A percentile compares a stretch with the other conserved stretches of the same genome.
phyloP scores from a whole-genome alignment of 2,329 filamentous ascomycete species.

The Calonectria pauciramosa region DNA sequence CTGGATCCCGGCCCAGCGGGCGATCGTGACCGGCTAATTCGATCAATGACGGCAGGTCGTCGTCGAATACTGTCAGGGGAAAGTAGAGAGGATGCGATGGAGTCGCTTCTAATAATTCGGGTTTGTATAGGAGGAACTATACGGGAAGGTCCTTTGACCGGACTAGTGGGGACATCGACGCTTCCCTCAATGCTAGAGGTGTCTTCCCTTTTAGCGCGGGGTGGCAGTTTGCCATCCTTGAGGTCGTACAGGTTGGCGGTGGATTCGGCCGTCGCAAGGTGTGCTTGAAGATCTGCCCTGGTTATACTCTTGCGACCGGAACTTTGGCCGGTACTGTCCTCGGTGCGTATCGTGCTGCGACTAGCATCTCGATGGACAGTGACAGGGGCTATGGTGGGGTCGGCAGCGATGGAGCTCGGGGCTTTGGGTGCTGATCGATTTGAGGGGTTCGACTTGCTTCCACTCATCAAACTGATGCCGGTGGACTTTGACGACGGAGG shows the following conservation, averaged over 20 bases:
- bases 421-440: constrained; percentile 58
- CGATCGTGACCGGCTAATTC: constrained; percentile 63
- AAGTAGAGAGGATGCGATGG: constrained; percentile 52
- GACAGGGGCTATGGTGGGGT: constrained; percentile 63
- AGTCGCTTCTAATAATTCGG: constrained; percentile 51
- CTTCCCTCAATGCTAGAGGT: constrained; percentile 61
- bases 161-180: constrained; percentile 62
- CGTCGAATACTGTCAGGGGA: constrained; percentile 56
- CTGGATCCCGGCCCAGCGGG: constrained; percentile 63
- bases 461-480: constrained; percentile 61
- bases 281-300: constrained; percentile 57
- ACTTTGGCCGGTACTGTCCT: constrained; percentile 58
- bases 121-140: constrained; percentile 53
- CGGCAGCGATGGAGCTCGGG: constrained; percentile 57
- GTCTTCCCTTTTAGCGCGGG: constrained; percentile 57
- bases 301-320: constrained; percentile 58
- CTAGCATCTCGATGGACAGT: constrained; percentile 64
- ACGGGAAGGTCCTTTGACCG: constrained; percentile 53
- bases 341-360: constrained; percentile 57
- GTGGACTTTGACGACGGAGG: constrained; percentile 62
- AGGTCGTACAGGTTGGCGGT: constrained; percentile 55
- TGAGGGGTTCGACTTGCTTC: constrained; percentile 57
- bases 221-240: constrained; percentile 52
- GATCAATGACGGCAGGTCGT: constrained; percentile 67
- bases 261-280: constrained; percentile 52